A percentile compares a stretch with the other conserved stretches of the same genome.
These are phyloP conservation scores for Tylopilus sp. DNA, from an alignment of 768 basidiomycete species.

Conservation along the genomic window DNA sequence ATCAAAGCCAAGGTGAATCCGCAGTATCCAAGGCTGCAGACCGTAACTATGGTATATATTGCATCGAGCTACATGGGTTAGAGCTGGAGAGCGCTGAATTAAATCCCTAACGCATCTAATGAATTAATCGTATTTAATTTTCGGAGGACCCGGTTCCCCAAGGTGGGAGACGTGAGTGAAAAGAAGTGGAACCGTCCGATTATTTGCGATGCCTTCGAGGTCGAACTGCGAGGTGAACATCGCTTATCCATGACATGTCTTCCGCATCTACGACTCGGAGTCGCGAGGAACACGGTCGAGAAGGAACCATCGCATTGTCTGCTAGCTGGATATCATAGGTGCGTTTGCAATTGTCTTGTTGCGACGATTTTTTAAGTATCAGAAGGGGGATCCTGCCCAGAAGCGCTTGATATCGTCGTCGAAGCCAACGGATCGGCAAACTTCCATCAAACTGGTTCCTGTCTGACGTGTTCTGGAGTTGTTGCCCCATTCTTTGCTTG, in stretches of 20 bases:
- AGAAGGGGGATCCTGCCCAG: conserved; percentile 59
- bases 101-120: conserved; percentile 21
- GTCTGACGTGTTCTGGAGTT: neutral
- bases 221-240: conserved; percentile 2
- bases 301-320: conserved; percentile 26
- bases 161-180: neutral
- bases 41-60: conserved; percentile 79
- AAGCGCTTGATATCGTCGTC: conserved; percentile 56
- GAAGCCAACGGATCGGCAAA: conserved; percentile 32
- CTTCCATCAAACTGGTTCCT: conserved; percentile 17
- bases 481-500: conserved; percentile 14
- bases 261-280: conserved; percentile 25
- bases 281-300: conserved; percentile 15
- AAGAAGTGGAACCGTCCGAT: neutral
- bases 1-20: conserved; percentile 52
- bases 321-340: conserved; percentile 33
- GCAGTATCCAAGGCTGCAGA: conserved; percentile 53
- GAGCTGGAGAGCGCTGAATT: conserved; percentile 53
- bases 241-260: conserved; percentile 36
- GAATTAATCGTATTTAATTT: conserved; percentile 12
- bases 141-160: neutral
- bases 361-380: conserved; percentile 25
- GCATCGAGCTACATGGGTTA: conserved; percentile 85
- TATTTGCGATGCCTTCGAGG: conserved; percentile 3
- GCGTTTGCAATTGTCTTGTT: conserved; percentile 2